These are phyloP conservation scores for Dryadomyces sulphureus DNA, from an alignment of 2,329 filamentous ascomycete species.

Conservation along the genomic window DNA sequence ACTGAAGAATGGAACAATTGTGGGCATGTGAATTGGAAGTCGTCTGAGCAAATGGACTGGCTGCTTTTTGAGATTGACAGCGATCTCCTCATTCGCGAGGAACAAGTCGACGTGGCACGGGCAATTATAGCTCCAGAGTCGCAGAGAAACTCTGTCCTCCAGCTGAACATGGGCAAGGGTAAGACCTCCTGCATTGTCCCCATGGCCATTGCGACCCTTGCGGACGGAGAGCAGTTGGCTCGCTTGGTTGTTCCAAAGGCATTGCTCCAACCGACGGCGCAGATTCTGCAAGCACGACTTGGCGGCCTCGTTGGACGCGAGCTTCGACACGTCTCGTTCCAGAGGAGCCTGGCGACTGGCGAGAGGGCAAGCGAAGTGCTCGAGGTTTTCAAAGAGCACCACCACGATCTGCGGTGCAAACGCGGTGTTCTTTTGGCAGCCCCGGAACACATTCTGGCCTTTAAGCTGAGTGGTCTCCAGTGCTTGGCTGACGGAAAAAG, in stretches of 20 bases:
- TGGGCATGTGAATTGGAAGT: constrained; percentile 43
- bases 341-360: constrained; percentile 28
- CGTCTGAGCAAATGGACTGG: constrained; percentile 42
- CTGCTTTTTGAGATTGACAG: constrained; percentile 52
- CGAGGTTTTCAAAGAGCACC: constrained; percentile 13
- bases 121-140: constrained; percentile 42
- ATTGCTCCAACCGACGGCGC: constrained; percentile 40
- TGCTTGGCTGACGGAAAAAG: constrained; percentile 30
- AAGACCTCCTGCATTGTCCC: constrained; percentile 39
- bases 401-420: constrained; percentile 22
- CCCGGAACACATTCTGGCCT: constrained; percentile 51
- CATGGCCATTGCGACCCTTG: constrained; percentile 30
- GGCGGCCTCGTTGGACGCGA: constrained; percentile 38
- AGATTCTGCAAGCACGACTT: constrained; percentile 37
- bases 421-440: constrained; percentile 42
- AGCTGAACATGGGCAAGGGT: constrained; percentile 54
- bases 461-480: constrained; percentile 46
- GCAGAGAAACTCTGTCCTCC: constrained; percentile 41
- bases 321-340: constrained; percentile 43
- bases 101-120: constrained; percentile 46
- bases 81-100: constrained; percentile 44
- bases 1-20: constrained; percentile 28
- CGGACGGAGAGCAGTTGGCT: constrained; percentile 28
- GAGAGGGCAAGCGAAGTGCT: constrained; percentile 21
- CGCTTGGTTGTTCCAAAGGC: constrained; percentile 42